A percentile compares a stretch with the other conserved stretches of the same genome.
Conservation (phyloP, 108 stramenopile species). For the Poteriospumella lacustris region DNA sequence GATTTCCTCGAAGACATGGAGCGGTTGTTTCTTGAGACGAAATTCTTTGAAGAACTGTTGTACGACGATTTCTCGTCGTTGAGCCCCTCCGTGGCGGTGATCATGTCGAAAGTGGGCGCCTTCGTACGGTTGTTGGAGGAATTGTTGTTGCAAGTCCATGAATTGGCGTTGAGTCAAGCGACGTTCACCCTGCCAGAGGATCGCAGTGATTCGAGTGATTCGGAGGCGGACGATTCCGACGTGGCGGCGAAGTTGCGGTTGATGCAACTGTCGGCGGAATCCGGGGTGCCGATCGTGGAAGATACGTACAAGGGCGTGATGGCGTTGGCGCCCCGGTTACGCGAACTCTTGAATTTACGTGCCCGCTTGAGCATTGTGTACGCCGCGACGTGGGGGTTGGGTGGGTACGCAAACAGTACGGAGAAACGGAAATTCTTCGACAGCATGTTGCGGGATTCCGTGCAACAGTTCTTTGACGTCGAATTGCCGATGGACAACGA, state of each 20-base stretch:
- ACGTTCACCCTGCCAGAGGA: background rate
- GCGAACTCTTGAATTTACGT: background rate
- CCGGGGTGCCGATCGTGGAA: background rate
- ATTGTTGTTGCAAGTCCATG: background rate
- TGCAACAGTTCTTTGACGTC: background rate
- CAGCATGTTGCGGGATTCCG: background rate
- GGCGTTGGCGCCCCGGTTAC: background rate
- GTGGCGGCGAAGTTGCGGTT: background rate
- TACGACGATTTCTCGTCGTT: background rate
- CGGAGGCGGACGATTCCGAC: background rate
- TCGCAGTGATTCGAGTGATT: background rate
- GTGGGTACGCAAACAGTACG: background rate
- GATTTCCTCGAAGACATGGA: constrained; percentile 1
- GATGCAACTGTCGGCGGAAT: background rate
- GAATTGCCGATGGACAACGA: background rate
- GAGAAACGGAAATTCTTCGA: constrained; percentile 14
- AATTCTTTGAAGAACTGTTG: constrained; percentile 9
- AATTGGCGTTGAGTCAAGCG: background rate
- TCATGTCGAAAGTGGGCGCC: background rate
- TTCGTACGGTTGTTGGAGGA: constrained; percentile 13
- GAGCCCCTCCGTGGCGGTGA: background rate
- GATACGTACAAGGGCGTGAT: background rate
- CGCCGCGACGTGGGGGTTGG: constrained; percentile 23
- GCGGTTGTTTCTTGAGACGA: background rate
- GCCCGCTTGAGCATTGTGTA: background rate